Evolutionary conservation across 192 early-diverging fungal genomes (phyloP).

Genomic region (Entophlyctis helioformis): DNA sequence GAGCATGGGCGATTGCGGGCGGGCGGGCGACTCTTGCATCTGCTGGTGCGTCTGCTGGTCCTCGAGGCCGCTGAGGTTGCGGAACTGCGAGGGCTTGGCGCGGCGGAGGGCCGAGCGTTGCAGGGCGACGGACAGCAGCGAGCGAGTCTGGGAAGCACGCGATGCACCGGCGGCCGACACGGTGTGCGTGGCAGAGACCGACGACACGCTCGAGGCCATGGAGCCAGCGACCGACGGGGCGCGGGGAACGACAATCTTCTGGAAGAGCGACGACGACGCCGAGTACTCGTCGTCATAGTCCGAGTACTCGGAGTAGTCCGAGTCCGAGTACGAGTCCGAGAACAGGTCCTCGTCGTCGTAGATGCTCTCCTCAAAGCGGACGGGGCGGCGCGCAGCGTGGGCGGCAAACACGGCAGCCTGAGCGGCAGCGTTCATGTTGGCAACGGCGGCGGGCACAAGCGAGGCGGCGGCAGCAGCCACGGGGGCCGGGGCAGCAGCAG

Average conservation of each 20-base stretch:
- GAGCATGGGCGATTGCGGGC: too few relatives aligned
- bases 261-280: conserved; percentile 1
- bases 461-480: not conserved
- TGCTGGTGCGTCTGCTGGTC: not conserved
- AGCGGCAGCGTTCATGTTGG: too few relatives aligned
- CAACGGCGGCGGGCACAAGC: too few relatives aligned
- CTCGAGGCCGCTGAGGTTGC: conserved; percentile 6
- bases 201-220: too few relatives aligned
- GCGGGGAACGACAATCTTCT: conserved; percentile 5
- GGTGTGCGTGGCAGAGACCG: too few relatives aligned
- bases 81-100: conserved; percentile 7
- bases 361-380: too few relatives aligned
- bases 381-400: too few relatives aligned
- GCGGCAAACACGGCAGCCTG: too few relatives aligned
- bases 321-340: conserved; percentile 8
- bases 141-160: too few relatives aligned
- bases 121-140: conserved; percentile 8
- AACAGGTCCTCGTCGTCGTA: conserved; percentile 5
- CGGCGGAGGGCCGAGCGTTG: conserved; percentile 5
- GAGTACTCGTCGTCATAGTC: conserved; percentile 5
- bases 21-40: too few relatives aligned
- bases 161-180: too few relatives aligned
- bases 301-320: conserved; percentile 13
- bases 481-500: not conserved
- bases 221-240: too few relatives aligned